Percentiles rank a stretch among this genome's conserved stretches.
Conservation (phyloP, 2,329 filamentous ascomycete species). For the Sclerotinia sclerotiorum region DNA sequence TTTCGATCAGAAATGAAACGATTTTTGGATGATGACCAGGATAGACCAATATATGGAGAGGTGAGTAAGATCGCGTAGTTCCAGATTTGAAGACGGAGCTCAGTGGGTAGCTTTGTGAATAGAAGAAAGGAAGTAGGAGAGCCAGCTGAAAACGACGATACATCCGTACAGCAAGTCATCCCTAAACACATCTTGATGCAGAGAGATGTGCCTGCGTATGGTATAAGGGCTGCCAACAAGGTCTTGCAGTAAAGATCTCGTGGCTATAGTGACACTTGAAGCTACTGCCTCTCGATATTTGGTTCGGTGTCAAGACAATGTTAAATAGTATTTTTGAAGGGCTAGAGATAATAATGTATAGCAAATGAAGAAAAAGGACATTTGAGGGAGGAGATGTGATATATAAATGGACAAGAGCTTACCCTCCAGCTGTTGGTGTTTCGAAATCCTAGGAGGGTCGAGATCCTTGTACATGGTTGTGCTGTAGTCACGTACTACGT, state of each 20-base stretch:
- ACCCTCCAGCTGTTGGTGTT: slow-evolving; percentile 16
- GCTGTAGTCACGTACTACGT: slow-evolving; percentile 3
- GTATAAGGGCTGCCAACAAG: not conserved
- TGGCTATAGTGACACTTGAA: slow-evolving; percentile 3
- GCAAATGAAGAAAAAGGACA: not conserved
- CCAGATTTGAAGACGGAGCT: slow-evolving; percentile 17
- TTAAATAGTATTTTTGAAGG: not conserved
- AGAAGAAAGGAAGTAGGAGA: slow-evolving; percentile 3
- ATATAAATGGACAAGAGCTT: slow-evolving; percentile 9
- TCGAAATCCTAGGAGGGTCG: slow-evolving; percentile 2
- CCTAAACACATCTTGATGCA: slow-evolving; percentile 9
- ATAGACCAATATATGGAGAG: slow-evolving; percentile 10
- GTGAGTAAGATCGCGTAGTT: slow-evolving; percentile 14
- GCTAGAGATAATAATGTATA: not conserved
- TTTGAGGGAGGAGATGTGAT: not conserved
- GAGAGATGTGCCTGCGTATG: not conserved
- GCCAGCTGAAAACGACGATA: not conserved
- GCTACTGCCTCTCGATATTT: slow-evolving; percentile 2
- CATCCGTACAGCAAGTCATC: slow-evolving; percentile 10
- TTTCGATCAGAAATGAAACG: slow-evolving; percentile 16
- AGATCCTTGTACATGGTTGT: slow-evolving; percentile 14
- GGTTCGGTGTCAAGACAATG: not conserved
- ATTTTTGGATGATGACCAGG: not conserved
- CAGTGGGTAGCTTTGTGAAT: slow-evolving; percentile 11
- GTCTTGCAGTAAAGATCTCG: not conserved